Evolutionary conservation across 2,329 filamentous ascomycete species (phyloP), one percentile per base, ranked within the genome.

Genomic region (Penicillium griseofulvum): DNA sequence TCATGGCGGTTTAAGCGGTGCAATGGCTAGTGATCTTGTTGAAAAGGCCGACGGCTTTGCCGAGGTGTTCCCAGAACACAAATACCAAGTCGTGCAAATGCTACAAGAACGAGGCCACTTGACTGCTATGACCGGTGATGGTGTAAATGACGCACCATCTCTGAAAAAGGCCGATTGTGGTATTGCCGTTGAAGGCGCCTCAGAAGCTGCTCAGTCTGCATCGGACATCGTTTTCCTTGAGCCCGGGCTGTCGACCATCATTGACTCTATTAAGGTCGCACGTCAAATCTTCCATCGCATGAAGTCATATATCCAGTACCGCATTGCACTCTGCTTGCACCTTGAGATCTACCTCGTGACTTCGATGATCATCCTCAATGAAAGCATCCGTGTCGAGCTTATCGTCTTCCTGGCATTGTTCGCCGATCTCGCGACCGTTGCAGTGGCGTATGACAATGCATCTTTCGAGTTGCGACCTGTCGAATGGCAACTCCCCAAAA

Each of bases 361-460:
- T 26, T 87, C 87, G 14, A 90, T 90, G 86, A 86, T 90, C 69
- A 90, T 90, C 75, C 82, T 91, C 74, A 89, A 90, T 77, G 87
- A 91, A 77, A 89, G 86, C 57, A 85, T 91, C 70, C 82, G 83
- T 54, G 85, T 84, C 52, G 86, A 90, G 63, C 81, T 91, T 22
- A 85, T 91, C 64, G 88, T 91, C 72, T 91, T 91, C 80, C 82
- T 91, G 60, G 88, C 88, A 55, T 79, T 91, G 7, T 91, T 91
- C 74, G 88, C 88, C 58, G 88, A 91, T 80, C 78, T 91, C 73
- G 88, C 88, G 53, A 91, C 88, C 50, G 88, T 91, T 58, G 88
- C 88, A 46, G 86, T 91, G 39, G 88, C 88, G n/a, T 91, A 91
- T 76, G 88, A 91, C 68, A 88, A 90, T 71, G 88, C 88, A n/a